phyloP scores from a whole-genome alignment of 495 filamentous ascomycete species.

The Aspergillus bertholletiae region DNA sequence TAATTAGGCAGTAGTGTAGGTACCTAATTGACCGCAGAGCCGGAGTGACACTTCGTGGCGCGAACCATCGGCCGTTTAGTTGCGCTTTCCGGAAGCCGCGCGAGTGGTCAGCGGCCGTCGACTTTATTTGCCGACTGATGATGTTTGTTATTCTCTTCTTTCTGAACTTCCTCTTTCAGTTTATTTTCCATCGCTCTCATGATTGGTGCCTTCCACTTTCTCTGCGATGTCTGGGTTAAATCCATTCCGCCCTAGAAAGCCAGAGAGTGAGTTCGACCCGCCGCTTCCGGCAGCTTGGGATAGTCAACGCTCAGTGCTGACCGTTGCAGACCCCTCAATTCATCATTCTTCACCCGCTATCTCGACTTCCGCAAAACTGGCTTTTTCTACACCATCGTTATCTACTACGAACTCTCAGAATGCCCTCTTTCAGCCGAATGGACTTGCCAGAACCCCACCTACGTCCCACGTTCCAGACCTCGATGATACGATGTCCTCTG shows the following conservation, averaged over 20 bases:
- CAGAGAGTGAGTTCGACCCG: slow-evolving; percentile 31
- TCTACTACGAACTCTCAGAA: not conserved
- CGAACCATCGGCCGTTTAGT: slow-evolving; percentile 14
- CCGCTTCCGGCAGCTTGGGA: slow-evolving; percentile 12
- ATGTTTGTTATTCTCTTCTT: slow-evolving; percentile 13
- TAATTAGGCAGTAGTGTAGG: not conserved
- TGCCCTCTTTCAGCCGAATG: slow-evolving; percentile 5
- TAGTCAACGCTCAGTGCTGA: slow-evolving; percentile 8
- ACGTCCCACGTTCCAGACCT: not conserved
- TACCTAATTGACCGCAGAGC: not conserved
- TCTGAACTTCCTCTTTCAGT: slow-evolving; percentile 15
- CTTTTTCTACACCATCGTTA: not conserved
- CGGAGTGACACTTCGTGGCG: not conserved
- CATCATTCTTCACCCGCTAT: slow-evolving; percentile 8
- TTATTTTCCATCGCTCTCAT: slow-evolving; percentile 20
- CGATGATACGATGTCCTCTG: slow-evolving; percentile 7
- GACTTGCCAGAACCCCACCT: slow-evolving; percentile 1
- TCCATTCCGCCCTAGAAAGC: slow-evolving; percentile 51
- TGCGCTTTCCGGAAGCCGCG: slow-evolving; percentile 28
- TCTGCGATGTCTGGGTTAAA: slow-evolving; percentile 54
- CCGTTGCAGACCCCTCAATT: slow-evolving; percentile 13
- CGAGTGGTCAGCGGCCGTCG: slow-evolving; percentile 25
- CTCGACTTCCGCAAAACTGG: not conserved
- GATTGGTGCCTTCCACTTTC: slow-evolving; percentile 25
- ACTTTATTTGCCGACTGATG: not conserved